These are phyloP conservation scores for Radiomyces spectabilis DNA, from an alignment of 192 early-diverging fungal species.

Conservation along the genomic window DNA sequence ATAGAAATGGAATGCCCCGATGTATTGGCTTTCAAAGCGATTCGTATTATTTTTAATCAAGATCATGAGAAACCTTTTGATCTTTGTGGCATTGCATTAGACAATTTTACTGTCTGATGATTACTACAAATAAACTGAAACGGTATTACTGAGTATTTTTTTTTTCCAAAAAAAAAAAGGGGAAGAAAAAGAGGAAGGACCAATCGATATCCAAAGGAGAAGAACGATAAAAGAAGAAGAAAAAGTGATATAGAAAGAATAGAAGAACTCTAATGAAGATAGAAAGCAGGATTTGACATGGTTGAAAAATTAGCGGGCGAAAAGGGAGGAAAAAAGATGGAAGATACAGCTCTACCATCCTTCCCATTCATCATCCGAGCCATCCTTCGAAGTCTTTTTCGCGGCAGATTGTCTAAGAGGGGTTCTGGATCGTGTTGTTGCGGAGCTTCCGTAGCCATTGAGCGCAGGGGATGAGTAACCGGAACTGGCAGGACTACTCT, in stretches of 20 bases:
- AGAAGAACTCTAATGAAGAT: not conserved
- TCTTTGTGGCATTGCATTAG: conserved; percentile 8
- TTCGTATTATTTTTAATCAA: conserved; percentile 5
- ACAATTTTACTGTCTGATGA: conserved; percentile 15
- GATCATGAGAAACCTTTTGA: conserved; percentile 1
- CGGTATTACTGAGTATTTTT: too few relatives aligned
- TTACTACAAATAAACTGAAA: too few relatives aligned
- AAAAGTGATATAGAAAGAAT: not conserved
- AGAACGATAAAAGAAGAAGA: not conserved
- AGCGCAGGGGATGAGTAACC: conserved; percentile 9
- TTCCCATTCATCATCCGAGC: conserved; percentile 32
- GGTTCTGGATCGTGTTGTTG: conserved; percentile 18
- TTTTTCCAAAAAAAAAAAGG: too few relatives aligned
- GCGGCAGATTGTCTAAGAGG: conserved; percentile 10
- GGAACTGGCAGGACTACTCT: conserved; percentile 9
- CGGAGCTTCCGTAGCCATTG: not conserved
- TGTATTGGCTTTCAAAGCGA: not conserved
- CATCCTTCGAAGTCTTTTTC: conserved; percentile 10
- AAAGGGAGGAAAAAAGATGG: not conserved
- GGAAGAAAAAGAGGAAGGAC: not conserved
- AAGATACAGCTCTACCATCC: conserved; percentile 16
- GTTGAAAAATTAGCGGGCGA: too few relatives aligned
- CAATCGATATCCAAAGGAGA: not conserved
- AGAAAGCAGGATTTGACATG: not conserved
- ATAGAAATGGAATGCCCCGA: not conserved